Conservation (phyloP, 2,329 filamentous ascomycete species). For the Simplicillium aogashimaense region DNA sequence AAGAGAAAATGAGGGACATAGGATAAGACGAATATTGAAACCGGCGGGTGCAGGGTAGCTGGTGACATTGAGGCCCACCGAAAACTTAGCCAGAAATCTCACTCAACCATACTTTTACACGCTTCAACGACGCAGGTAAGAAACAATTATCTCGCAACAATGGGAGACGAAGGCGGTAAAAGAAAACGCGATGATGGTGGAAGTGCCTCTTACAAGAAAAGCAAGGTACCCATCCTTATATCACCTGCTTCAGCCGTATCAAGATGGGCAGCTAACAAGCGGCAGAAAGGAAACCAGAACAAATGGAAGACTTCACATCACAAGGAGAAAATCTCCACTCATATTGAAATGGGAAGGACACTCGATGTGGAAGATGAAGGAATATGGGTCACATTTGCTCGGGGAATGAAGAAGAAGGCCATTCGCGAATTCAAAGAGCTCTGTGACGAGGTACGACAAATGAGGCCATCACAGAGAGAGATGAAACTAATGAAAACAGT, state of each 20-base stretch:
- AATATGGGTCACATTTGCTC: conserved; percentile 70
- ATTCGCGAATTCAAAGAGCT: conserved; percentile 56
- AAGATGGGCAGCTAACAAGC: not conserved
- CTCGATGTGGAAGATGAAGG: conserved; percentile 62
- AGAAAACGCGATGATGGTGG: conserved; percentile 20
- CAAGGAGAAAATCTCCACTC: conserved; percentile 34
- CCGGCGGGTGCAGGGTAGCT: not conserved
- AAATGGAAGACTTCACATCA: conserved; percentile 55
- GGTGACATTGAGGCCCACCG: not conserved
- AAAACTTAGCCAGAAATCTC: not conserved
- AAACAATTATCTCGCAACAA: conserved; percentile 7
- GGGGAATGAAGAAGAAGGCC: conserved; percentile 61
- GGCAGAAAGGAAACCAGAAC: conserved; percentile 32
- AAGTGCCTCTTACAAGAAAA: conserved; percentile 24
- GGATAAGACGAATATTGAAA: conserved; percentile 2
- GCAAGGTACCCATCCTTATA: conserved; percentile 22
- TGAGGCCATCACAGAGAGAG: not conserved
- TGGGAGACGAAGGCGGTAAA: conserved; percentile 22
- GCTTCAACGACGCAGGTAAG: not conserved
- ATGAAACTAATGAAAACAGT: conserved; percentile 31
- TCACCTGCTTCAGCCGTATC: not conserved
- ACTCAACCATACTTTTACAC: not conserved
- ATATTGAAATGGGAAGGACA: conserved; percentile 29
- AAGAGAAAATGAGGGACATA: no score
- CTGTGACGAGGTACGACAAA: conserved; percentile 50